Evolutionary conservation across 495 filamentous ascomycete genomes (phyloP), one percentile per base, ranked within the genome.

Genomic region (Talaromyces borbonicus): DNA sequence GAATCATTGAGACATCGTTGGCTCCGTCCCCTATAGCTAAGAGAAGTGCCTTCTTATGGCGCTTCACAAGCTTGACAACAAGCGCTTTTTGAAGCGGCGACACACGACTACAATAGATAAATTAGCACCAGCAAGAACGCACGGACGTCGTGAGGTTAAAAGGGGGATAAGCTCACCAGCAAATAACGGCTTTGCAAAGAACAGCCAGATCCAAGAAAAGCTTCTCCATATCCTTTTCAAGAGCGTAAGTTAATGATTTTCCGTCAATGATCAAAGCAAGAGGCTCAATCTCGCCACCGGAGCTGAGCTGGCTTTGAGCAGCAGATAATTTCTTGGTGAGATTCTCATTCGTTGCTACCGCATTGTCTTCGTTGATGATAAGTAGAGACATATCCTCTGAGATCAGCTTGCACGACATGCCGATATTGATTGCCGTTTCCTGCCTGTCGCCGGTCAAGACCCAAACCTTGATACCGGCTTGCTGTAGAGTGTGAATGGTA

Each of bases 1-100:
- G 93, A 52, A 97, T 99, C 93, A 97, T 99, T 22, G 89, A 95
- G 14, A 97, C 93, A 55, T 97, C 93, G 67, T 99, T 99, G 30
- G 93, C 93, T 49, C 93, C 93, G 55, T 99, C 93, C 50, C 93
- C 93, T 63, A 99, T 92, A 23, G 93, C 93, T 33, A 99, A 74
- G 43, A 95, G 79, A 52, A 98, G 85, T 15, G 90, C 80, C 61
- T 93, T 90, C 49, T 89, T 75, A 58, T 96, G 88, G 46, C 90
- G 85, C 67, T 97, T 99, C 56, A 99, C 93, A 49, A 99, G 81
- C 70, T 99, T 99, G 52, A 99, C 93, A 24, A 99, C 93, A 51
- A 97, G 66, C 33, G 93, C 93, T 66, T 99, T 99, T 59, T 99
- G 93, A 48, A 99, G 73, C n/a, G 93, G 93, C 36, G 92, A 97